Evolutionary conservation across 2,329 filamentous ascomycete genomes (phyloP).

Genomic region (Rosellinia necatrix): DNA sequence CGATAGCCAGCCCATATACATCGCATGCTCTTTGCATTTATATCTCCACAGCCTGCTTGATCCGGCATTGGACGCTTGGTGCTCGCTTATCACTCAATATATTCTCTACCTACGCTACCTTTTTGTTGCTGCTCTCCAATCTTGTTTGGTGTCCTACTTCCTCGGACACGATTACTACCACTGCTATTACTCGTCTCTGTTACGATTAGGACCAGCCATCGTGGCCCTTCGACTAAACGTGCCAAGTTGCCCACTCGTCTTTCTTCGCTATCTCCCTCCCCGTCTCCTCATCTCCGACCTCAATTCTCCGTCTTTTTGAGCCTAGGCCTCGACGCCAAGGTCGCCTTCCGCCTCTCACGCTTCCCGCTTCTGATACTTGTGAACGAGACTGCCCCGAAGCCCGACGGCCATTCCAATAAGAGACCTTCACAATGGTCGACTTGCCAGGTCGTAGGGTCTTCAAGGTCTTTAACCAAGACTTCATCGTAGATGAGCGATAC

Average conservation of each 20-base stretch:
- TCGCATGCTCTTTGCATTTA: slow-evolving; percentile 12
- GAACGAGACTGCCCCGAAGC: background rate
- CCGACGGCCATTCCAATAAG: background rate
- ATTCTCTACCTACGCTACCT: slow-evolving; percentile 11
- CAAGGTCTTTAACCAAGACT: slow-evolving; percentile 99
- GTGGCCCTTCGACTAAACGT: background rate
- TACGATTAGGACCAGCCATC: background rate
- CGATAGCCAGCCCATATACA: slow-evolving; percentile 8
- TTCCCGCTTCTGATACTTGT: background rate
- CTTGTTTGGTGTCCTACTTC: slow-evolving; percentile 16
- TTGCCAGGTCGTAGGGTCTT: slow-evolving; percentile 72
- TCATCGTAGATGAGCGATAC: slow-evolving; percentile 97
- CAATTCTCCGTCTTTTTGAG: background rate
- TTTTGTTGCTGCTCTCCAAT: slow-evolving; percentile 23
- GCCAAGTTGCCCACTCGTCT: slow-evolving; percentile 2
- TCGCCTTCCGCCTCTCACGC: no score
- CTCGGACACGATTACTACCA: no score
- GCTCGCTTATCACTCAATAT: slow-evolving; percentile 20
- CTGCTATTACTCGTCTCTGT: slow-evolving; percentile 12
- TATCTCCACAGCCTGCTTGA: slow-evolving; percentile 24
- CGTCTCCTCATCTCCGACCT: background rate
- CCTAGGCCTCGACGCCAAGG: no score
- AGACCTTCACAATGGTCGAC: slow-evolving; percentile 37
- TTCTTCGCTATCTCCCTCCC: slow-evolving; percentile 16
- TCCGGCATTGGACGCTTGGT: slow-evolving; percentile 11